A percentile compares a stretch with the other conserved stretches of the same genome.
Conservation (phyloP, 306 rosid genomes). For the Lathyrus tuberosus region DNA sequence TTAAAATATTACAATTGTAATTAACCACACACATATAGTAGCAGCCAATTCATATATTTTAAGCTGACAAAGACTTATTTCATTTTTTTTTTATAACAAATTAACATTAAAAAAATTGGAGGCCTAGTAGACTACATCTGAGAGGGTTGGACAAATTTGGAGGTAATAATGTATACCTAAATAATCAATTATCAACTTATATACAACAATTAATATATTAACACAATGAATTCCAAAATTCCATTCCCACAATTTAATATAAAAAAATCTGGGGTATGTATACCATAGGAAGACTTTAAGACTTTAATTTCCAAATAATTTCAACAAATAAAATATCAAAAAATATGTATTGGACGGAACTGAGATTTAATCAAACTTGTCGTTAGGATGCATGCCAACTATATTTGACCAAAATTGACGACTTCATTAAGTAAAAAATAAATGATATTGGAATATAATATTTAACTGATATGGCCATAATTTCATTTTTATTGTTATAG, state of each 20-base stretch:
- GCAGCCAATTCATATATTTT: slow-evolving; percentile 3
- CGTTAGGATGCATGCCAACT: slow-evolving; percentile 46
- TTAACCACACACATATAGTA: slow-evolving; percentile 21
- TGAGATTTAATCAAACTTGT: slow-evolving; percentile 48
- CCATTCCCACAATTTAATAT: slow-evolving; percentile 33
- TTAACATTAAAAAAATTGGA: slow-evolving; percentile 12
- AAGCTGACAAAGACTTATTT: slow-evolving; percentile 23
- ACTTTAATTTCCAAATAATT: slow-evolving; percentile 30
- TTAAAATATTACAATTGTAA: slow-evolving; percentile 54
- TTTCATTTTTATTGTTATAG: slow-evolving; percentile 19
- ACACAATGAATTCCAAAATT: slow-evolving; percentile 41
- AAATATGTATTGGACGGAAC: slow-evolving; percentile 32
- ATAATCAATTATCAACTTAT: neutral
- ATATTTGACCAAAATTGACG: slow-evolving; percentile 42
- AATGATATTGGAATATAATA: slow-evolving; percentile 29
- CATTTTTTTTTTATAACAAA: slow-evolving; percentile 15
- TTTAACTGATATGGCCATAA: slow-evolving; percentile 5
- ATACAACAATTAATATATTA: neutral
- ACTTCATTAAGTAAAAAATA: slow-evolving; percentile 5
- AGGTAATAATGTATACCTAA: slow-evolving; percentile 9
- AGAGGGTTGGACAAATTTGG: neutral
- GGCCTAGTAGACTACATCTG: slow-evolving; percentile 17
- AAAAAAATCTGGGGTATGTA: slow-evolving; percentile 16
- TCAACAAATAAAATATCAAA: slow-evolving; percentile 28
- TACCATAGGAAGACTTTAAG: slow-evolving; percentile 38